Percentiles rank a stretch among this genome's conserved stretches.
Evolutionary conservation across 495 filamentous ascomycete species (phyloP).

Genomic region (Penicillium canariense): DNA sequence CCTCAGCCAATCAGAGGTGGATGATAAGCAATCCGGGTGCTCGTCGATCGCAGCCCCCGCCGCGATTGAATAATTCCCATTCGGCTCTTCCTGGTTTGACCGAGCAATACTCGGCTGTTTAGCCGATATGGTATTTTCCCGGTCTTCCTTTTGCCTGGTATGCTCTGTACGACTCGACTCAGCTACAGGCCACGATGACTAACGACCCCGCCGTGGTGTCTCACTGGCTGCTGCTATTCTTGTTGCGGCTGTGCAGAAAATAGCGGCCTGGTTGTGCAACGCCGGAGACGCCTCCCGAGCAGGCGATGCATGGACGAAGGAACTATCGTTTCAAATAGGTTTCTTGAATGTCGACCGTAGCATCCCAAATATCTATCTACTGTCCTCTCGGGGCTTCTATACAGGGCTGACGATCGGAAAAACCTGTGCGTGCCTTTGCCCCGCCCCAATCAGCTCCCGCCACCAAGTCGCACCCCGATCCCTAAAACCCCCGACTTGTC

Average conservation of each 20-base stretch:
- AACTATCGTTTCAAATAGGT: not conserved
- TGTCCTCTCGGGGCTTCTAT: too few relatives aligned
- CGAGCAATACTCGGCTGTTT: not conserved
- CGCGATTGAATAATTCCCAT: slow-evolving; percentile 3
- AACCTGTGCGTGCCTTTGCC: not conserved
- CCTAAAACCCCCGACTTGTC: slow-evolving; percentile 41
- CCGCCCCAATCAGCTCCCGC: slow-evolving; percentile 27
- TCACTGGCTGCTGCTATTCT: slow-evolving; percentile 11
- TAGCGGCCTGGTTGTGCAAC: not conserved
- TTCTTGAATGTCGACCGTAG: too few relatives aligned
- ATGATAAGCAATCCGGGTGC: slow-evolving; percentile 32
- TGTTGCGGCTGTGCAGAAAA: slow-evolving; percentile 1
- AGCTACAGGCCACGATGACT: slow-evolving; percentile 1
- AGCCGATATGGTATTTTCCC: not conserved
- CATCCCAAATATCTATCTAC: too few relatives aligned
- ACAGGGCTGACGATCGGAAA: slow-evolving; percentile 34
- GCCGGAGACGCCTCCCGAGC: not conserved
- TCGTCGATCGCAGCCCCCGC: slow-evolving; percentile 17
- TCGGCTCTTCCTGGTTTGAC: slow-evolving; percentile 7
- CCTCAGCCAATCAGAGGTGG: slow-evolving; percentile 25
- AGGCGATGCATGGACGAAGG: not conserved
- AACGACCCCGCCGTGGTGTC: slow-evolving; percentile 1
- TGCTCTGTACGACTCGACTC: not conserved
- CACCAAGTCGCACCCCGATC: slow-evolving; percentile 23
- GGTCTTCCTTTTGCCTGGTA: not conserved